Evolutionary conservation across 2,329 filamentous ascomycete genomes (phyloP), one percentile per base, ranked within the genome.

Genomic region (Byssothecium circinans): DNA sequence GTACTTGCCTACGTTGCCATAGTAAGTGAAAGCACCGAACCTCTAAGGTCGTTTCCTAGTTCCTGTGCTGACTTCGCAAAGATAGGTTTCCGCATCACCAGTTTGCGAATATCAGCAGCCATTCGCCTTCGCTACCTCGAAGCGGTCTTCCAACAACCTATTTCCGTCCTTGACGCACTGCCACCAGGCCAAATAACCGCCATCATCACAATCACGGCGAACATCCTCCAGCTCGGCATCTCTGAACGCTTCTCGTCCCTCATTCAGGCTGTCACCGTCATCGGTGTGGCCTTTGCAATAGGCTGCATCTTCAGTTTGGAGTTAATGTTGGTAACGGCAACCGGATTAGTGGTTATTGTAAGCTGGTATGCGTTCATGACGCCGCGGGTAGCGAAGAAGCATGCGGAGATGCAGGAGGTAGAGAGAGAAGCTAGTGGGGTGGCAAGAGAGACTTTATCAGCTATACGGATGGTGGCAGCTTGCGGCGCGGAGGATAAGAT

Each of bases 1-100:
- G 54, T 71, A 3, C 64, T 83, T n/a, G 76, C 74, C 0, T 84
- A 83, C 51, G 57, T 81, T 15, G 79, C 80, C 49, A 78, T 79
- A 54, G 79, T 81, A 65, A 30, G 50, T 42, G 3, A n/a, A 4
- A 22, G 4, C 18, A 27, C 15, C 1, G 5, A 11, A 8, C 22
- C 32, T 19, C 19, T 15, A 33, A 25, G n/a, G 14, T 11, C n/a
- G n/a, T 17, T 19, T 1, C 2, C 17, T 12, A 27, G n/a, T n/a
- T 4, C 15, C 6, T 25, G 32, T 27, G 25, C 50, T 58, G 12
- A 58, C 8, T 22, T 17, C 4, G 38, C 11, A 25, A 19, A 64
- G 59, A 53, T 65, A n/a, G 58, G 56, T 2, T 61, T 67, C 35
- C 59, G 62, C 7, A 50, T 60, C 19, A 57, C 49, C 6, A 58